Evolutionary conservation across 345 rosid genomes (phyloP).

Genomic region (Limnanthes douglasii): DNA sequence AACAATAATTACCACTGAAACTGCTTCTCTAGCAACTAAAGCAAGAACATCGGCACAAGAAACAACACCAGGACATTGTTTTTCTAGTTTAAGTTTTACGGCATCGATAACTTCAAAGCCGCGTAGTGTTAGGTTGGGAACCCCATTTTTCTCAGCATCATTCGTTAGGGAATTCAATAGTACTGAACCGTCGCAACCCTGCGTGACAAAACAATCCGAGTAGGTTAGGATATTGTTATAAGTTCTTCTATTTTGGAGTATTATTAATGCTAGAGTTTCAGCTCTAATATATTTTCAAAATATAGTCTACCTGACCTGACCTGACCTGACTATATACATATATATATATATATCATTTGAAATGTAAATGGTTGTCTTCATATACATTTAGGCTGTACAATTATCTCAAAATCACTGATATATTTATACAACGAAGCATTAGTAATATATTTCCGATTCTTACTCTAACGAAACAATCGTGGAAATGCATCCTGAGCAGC

Average conservation of each 20-base stretch:
- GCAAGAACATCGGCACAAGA: slow-evolving; percentile 74
- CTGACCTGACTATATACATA: too few relatives aligned
- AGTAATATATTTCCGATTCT: background rate
- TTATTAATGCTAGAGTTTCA: too few relatives aligned
- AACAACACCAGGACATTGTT: slow-evolving; percentile 56
- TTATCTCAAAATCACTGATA: too few relatives aligned
- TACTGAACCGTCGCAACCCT: slow-evolving; percentile 88
- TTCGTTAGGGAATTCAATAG: slow-evolving; percentile 34
- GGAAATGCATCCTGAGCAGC: slow-evolving; percentile 34
- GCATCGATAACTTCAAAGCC: slow-evolving; percentile 47
- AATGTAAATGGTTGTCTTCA: too few relatives aligned
- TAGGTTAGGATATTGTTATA: too few relatives aligned
- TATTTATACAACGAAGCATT: background rate
- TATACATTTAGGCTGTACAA: too few relatives aligned
- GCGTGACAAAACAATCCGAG: slow-evolving; percentile 1
- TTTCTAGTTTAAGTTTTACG: slow-evolving; percentile 42
- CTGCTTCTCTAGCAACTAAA: slow-evolving; percentile 44
- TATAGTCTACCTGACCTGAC: too few relatives aligned
- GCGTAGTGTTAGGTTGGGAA: slow-evolving; percentile 40
- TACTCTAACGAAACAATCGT: slow-evolving; percentile 43
- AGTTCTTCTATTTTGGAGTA: too few relatives aligned
- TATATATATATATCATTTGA: background rate
- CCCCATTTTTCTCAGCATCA: slow-evolving; percentile 31
- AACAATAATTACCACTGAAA: slow-evolving; percentile 20
- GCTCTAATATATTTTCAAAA: too few relatives aligned